Evolutionary conservation across 305 asterid species (phyloP).

Genomic region (Fraxinus sp.): DNA sequence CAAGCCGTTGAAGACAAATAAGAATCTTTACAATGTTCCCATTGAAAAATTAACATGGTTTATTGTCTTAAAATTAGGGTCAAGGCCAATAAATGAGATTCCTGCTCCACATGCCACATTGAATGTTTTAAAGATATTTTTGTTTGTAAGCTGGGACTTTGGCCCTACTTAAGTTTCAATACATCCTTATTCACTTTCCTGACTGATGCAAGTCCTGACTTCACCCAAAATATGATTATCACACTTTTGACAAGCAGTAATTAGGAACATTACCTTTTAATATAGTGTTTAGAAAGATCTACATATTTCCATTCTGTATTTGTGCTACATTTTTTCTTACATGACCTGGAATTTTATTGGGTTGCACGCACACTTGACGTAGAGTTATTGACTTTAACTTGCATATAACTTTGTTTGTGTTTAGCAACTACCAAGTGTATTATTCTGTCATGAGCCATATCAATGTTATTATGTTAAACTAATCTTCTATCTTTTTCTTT

Average conservation of each 20-base stretch:
- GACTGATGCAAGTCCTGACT: not conserved
- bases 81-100: not conserved
- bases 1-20: not conserved
- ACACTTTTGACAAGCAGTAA: not conserved
- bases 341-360: not conserved
- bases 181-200: not conserved
- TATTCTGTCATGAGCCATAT: not conserved
- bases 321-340: not conserved
- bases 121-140: not conserved
- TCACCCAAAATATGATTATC: not conserved
- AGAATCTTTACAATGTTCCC: not conserved
- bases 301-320: not conserved
- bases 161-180: not conserved
- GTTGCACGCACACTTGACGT: not conserved
- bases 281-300: not conserved
- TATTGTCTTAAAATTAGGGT: not conserved
- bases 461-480: constrained; percentile 12
- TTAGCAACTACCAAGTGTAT: not conserved
- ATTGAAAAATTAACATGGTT: not conserved
- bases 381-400: not conserved
- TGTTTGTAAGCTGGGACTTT: not conserved
- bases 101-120: not conserved
- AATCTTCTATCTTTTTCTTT: constrained; percentile 3
- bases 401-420: constrained; percentile 11
- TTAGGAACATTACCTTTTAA: not conserved